phyloP scores from a whole-genome alignment of 208 protist species.

The Acanthamoeba lenticulata region DNA sequence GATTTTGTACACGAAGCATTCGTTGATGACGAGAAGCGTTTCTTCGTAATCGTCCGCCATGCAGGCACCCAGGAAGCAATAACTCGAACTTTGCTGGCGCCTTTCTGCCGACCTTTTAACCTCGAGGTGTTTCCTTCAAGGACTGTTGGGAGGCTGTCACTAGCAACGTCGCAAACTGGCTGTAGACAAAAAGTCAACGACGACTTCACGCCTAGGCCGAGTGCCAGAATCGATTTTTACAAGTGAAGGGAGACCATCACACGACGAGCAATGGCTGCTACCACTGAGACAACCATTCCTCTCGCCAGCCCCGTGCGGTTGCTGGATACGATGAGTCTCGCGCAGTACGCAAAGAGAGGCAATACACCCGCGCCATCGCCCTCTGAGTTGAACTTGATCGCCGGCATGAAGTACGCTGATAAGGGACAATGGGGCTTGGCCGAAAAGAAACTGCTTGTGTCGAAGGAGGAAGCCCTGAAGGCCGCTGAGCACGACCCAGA shows the following conservation, averaged over 20 bases:
- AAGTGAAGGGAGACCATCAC: not conserved
- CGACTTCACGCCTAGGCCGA: too few relatives aligned
- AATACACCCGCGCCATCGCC: not conserved
- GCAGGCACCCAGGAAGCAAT: not conserved
- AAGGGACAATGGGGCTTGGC: not conserved
- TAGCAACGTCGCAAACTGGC: too few relatives aligned
- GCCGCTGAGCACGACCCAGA: not conserved
- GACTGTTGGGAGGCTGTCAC: too few relatives aligned
- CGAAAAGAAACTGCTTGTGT: not conserved
- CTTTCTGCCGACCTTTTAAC: too few relatives aligned
- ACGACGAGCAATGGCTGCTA: not conserved
- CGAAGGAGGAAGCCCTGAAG: not conserved
- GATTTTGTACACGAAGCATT: slow-evolving; percentile 86
- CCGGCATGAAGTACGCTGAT: slow-evolving; percentile 7
- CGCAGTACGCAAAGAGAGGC: not conserved
- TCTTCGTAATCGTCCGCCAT: slow-evolving; percentile 75
- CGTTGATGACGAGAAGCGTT: slow-evolving; percentile 79
- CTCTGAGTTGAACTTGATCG: not conserved
- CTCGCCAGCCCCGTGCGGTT: not conserved
- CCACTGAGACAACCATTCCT: not conserved
- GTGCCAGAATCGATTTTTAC: too few relatives aligned
- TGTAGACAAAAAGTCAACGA: too few relatives aligned
- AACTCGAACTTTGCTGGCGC: too few relatives aligned
- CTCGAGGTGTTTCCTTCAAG: too few relatives aligned
- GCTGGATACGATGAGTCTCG: not conserved